These are phyloP conservation scores for Clitocybe nebularis DNA, from an alignment of 1,284 basidiomycete species.

Conservation along the genomic window DNA sequence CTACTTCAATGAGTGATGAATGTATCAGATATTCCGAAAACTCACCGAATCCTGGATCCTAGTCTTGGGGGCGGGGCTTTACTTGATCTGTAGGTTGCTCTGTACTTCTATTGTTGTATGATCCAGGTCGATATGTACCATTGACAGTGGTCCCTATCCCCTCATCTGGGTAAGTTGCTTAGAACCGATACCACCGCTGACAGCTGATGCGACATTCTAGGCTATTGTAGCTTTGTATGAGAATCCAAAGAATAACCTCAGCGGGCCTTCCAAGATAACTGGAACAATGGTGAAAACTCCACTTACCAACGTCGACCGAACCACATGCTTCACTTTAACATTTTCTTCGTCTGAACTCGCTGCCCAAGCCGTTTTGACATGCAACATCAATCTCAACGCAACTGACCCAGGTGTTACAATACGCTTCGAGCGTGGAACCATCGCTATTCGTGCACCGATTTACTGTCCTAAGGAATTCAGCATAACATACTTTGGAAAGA, in stretches of 20 bases:
- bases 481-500: constrained; percentile 58
- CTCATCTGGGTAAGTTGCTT: constrained; percentile 63
- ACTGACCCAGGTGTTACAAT: constrained; percentile 51
- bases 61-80: constrained; percentile 80
- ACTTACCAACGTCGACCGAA: constrained; percentile 76
- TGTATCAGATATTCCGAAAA: constrained; percentile 53
- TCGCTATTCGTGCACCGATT: constrained; percentile 59
- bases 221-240: constrained; percentile 79
- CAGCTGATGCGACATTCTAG: constrained; percentile 28
- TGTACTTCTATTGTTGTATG: too few relatives aligned
- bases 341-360: constrained; percentile 52
- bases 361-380: constrained; percentile 66
- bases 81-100: constrained; percentile 68
- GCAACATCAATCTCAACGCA: constrained; percentile 51
- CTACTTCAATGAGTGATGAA: neutral
- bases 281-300: constrained; percentile 71
- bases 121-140: neutral
- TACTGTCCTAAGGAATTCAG: constrained; percentile 62
- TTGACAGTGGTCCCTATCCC: constrained; percentile 74
- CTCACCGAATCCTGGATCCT: constrained; percentile 80
- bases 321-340: constrained; percentile 72
- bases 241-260: constrained; percentile 61
- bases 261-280: constrained; percentile 52
- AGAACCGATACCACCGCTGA: neutral
- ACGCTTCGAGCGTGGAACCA: constrained; percentile 65